These are phyloP conservation scores for Cubamyces lactineus DNA, from an alignment of 768 basidiomycete genomes.

Conservation along the genomic window DNA sequence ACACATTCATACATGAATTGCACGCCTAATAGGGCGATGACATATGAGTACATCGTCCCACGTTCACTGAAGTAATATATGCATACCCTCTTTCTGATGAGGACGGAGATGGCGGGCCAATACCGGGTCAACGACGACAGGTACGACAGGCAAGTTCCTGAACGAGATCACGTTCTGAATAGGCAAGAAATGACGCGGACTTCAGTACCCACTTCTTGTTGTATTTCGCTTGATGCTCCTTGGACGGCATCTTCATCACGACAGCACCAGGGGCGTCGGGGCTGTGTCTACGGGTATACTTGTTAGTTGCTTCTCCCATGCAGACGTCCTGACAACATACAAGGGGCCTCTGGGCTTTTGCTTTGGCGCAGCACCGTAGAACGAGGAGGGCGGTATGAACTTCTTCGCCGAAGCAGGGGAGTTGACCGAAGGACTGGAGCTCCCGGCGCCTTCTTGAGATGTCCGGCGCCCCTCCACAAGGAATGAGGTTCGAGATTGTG, in stretches of 20 bases:
- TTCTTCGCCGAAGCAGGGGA: constrained; percentile 32
- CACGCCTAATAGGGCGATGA: constrained; percentile 50
- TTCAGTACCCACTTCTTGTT: constrained; percentile 63
- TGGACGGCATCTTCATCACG: constrained; percentile 80
- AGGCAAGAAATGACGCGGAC: not conserved
- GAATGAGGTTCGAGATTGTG: constrained; percentile 16
- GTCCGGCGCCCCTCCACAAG: constrained; percentile 5
- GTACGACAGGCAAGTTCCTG: constrained; percentile 66
- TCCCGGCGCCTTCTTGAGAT: constrained; percentile 17
- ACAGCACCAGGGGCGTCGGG: constrained; percentile 76
- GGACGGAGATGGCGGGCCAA: constrained; percentile 74
- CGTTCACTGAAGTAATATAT: constrained; percentile 17
- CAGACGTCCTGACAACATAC: constrained; percentile 41
- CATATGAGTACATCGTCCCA: not conserved
- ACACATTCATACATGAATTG: constrained; percentile 95
- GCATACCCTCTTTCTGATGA: constrained; percentile 85
- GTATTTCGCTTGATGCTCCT: constrained; percentile 63
- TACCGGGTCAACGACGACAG: constrained; percentile 92
- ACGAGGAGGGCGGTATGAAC: constrained; percentile 60
- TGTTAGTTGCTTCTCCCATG: not conserved
- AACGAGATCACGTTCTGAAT: not conserved
- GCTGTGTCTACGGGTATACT: constrained; percentile 59
- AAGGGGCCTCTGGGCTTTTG: constrained; percentile 40
- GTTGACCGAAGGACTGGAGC: constrained; percentile 26
- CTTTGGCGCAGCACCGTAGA: constrained; percentile 54